A percentile compares a stretch with the other conserved stretches of the same genome.
Conservation (phyloP, 495 filamentous ascomycete genomes). For the Podospora pseudocomata region DNA sequence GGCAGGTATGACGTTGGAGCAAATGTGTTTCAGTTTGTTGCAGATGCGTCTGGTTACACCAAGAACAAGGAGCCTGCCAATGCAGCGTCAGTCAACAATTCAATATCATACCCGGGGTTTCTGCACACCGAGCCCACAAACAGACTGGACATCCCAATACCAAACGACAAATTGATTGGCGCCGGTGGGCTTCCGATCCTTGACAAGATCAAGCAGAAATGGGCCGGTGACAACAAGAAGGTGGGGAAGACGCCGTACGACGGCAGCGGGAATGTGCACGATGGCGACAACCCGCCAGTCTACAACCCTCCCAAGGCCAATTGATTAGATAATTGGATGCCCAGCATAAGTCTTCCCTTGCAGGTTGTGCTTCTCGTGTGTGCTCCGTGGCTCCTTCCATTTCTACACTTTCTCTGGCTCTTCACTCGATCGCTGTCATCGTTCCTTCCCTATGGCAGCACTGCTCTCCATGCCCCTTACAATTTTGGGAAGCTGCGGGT, state of each 20-base stretch:
- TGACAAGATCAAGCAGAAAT: slow-evolving; percentile 28
- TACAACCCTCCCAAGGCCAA: slow-evolving; percentile 23
- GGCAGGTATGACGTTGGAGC: slow-evolving; percentile 71
- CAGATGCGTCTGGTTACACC: slow-evolving; percentile 53
- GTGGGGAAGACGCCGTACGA: slow-evolving; percentile 44
- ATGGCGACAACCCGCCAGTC: slow-evolving; percentile 36
- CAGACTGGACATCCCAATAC: slow-evolving; percentile 36
- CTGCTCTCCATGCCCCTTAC: too few species aligned
- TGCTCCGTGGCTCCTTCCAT: neutral
- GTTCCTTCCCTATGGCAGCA: neutral
- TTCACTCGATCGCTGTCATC: neutral
- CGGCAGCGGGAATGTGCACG: slow-evolving; percentile 44
- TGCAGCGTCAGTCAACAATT: slow-evolving; percentile 57
- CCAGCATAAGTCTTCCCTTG: neutral
- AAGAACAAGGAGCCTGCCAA: slow-evolving; percentile 56
- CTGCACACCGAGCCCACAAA: slow-evolving; percentile 39
- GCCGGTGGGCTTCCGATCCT: slow-evolving; percentile 41
- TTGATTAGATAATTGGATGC: neutral
- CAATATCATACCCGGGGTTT: slow-evolving; percentile 59
- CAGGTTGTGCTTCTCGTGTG: neutral
- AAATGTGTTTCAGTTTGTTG: slow-evolving; percentile 62
- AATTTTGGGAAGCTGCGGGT: neutral
- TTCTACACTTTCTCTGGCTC: neutral
- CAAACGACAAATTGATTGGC: slow-evolving; percentile 44
- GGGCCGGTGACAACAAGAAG: slow-evolving; percentile 20